Conservation (phyloP, 2,329 filamentous ascomycete genomes). For the Fonsecaea nubica region DNA sequence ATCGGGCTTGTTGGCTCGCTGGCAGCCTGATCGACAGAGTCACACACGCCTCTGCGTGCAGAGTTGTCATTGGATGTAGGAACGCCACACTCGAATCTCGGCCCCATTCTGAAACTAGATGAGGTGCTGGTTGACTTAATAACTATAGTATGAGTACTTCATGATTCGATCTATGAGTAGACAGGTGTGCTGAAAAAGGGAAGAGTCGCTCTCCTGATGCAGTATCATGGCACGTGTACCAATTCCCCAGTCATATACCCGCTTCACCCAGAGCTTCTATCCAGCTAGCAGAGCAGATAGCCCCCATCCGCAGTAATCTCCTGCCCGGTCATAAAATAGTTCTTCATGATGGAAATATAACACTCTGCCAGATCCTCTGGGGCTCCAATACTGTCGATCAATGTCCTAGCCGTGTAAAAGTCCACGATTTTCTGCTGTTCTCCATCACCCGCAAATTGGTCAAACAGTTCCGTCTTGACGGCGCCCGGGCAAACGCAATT, state of each 20-base stretch:
- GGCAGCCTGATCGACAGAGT: conserved; percentile 7
- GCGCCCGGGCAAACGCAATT: conserved; percentile 53
- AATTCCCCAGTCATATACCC: not conserved
- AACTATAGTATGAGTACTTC: not conserved
- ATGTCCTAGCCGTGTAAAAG: conserved; percentile 43
- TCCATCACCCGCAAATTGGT: conserved; percentile 38
- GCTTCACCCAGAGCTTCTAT: not conserved
- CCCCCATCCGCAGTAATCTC: conserved; percentile 49
- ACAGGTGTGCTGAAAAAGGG: not conserved
- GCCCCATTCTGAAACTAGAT: not conserved
- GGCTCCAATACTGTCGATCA: conserved; percentile 42
- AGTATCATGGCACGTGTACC: not conserved
- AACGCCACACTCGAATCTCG: not conserved
- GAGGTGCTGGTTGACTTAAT: not conserved
- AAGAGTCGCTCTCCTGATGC: not conserved
- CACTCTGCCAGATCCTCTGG: conserved; percentile 52
- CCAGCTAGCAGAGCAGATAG: conserved; percentile 39
- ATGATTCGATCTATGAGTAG: not conserved
- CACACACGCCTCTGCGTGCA: not conserved
- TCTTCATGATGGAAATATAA: conserved; percentile 55
- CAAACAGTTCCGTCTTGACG: conserved; percentile 51
- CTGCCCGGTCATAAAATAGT: conserved; percentile 49
- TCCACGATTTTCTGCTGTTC: conserved; percentile 44
- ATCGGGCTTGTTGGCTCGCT: not conserved
- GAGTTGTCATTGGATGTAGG: not conserved